These are phyloP conservation scores for Sclerotinia spermophila DNA, from an alignment of 2,329 filamentous ascomycete genomes.

Conservation along the genomic window DNA sequence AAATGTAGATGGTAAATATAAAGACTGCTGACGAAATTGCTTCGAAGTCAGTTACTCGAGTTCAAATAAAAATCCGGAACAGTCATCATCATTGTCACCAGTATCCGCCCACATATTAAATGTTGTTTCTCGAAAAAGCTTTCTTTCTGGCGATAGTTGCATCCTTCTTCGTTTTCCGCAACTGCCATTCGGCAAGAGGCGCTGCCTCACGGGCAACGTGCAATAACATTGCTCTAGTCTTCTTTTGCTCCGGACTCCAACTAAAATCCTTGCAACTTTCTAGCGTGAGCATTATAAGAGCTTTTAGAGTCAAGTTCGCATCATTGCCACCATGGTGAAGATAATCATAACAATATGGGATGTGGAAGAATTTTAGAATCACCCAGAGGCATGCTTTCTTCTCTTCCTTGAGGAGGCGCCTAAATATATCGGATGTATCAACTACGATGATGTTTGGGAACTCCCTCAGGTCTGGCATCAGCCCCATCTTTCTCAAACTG, in stretches of 20 bases:
- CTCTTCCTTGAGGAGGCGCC: neutral
- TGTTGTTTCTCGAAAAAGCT: neutral
- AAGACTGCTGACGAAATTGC: neutral
- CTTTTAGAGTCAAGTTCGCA: neutral
- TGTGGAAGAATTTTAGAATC: neutral
- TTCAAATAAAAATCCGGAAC: neutral
- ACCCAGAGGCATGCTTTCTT: neutral
- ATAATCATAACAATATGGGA: neutral
- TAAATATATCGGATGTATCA: neutral
- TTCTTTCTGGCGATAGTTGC: neutral
- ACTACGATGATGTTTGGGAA: neutral
- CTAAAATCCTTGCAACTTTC: too few relatives aligned
- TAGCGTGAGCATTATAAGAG: neutral
- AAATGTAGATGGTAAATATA: neutral
- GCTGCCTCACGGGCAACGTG: neutral
- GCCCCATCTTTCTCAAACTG: neutral
- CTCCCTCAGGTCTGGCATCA: neutral
- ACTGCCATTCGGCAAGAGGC: neutral
- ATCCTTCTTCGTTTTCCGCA: neutral
- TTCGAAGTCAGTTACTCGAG: neutral
- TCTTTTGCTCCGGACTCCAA: neutral
- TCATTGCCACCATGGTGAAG: neutral
- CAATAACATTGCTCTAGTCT: neutral
- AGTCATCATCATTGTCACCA: neutral
- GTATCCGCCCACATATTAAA: too few relatives aligned